Evolutionary conservation across 495 filamentous ascomycete genomes (phyloP).

Genomic region (Penicillium turbatum): DNA sequence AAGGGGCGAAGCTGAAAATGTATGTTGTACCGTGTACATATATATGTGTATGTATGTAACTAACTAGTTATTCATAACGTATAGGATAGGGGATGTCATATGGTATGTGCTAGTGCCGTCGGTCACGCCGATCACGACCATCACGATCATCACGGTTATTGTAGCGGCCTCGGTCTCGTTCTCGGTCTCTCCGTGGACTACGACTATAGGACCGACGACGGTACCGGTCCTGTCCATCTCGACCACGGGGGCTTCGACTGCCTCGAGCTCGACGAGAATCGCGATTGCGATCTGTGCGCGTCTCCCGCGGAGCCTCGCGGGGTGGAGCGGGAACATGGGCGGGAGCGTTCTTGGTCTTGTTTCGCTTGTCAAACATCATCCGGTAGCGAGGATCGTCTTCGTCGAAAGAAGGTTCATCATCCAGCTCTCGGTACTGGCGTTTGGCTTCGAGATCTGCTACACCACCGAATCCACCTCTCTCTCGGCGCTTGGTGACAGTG

Average conservation of each 20-base stretch:
- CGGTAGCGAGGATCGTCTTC: constrained; percentile 61
- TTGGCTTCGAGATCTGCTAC: constrained; percentile 82
- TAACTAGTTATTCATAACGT: neutral
- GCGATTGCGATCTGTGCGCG: constrained; percentile 21
- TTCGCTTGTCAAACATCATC: constrained; percentile 74
- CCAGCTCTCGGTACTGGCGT: constrained; percentile 73
- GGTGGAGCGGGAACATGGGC: neutral
- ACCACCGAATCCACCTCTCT: constrained; percentile 84
- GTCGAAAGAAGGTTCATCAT: constrained; percentile 46
- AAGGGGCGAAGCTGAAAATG: neutral
- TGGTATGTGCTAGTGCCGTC: constrained; percentile 11
- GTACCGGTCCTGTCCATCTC: constrained; percentile 18
- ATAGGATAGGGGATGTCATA: neutral
- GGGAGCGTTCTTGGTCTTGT: neutral
- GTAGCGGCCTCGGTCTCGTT: constrained; percentile 24
- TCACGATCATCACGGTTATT: constrained; percentile 25
- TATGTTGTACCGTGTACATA: neutral
- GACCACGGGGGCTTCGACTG: constrained; percentile 49
- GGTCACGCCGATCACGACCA: neutral
- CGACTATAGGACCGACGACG: constrained; percentile 47
- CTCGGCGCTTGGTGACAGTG: constrained; percentile 76
- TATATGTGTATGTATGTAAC: no score
- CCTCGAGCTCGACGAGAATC: constrained; percentile 27
- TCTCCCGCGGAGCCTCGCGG: constrained; percentile 13
- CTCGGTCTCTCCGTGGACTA: constrained; percentile 40